Evolutionary conservation across 805 yeast genomes (phyloP).

Genomic region (Suhomyces emberorum): DNA sequence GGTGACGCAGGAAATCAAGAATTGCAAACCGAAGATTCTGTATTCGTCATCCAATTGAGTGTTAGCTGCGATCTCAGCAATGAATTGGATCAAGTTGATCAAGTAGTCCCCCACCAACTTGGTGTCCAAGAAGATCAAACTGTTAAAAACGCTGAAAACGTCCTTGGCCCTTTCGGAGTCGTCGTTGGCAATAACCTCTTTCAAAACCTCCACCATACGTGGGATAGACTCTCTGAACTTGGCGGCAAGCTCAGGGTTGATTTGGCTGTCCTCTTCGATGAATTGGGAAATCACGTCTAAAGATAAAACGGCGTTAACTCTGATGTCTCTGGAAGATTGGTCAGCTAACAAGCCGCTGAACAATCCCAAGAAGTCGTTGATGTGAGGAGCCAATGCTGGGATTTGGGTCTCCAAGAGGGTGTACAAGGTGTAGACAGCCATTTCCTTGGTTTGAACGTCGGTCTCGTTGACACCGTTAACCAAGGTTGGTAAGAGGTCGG

Average conservation of each 20-base stretch:
- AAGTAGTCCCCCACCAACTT: slow-evolving; percentile 75
- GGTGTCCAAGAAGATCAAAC: slow-evolving; percentile 71
- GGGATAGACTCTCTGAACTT: slow-evolving; percentile 71
- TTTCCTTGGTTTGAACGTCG: slow-evolving; percentile 63
- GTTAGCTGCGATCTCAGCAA: slow-evolving; percentile 73
- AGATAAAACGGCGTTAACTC: slow-evolving; percentile 80
- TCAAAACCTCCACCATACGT: slow-evolving; percentile 74
- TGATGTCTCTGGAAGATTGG: slow-evolving; percentile 63
- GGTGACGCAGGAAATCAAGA: slow-evolving; percentile 72
- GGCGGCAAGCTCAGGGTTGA: slow-evolving; percentile 41
- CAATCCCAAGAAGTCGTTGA: slow-evolving; percentile 66
- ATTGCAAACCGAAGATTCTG: slow-evolving; percentile 80
- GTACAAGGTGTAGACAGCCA: slow-evolving; percentile 75
- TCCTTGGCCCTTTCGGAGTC: slow-evolving; percentile 71
- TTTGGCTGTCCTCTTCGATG: slow-evolving; percentile 57
- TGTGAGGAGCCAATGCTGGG: slow-evolving; percentile 52
- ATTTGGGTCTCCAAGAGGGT: slow-evolving; percentile 73
- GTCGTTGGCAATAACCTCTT: slow-evolving; percentile 63
- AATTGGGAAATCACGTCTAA: slow-evolving; percentile 67
- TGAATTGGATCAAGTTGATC: slow-evolving; percentile 62
- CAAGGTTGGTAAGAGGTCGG: slow-evolving; percentile 67
- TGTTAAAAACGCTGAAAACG: slow-evolving; percentile 82
- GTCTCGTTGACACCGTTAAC: slow-evolving; percentile 53
- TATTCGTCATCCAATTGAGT: slow-evolving; percentile 69
- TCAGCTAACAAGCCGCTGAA: slow-evolving; percentile 65